Evolutionary conservation across 768 basidiomycete species (phyloP), one percentile per base, ranked within the genome.

Genomic region (Gymnopilus junonius): DNA sequence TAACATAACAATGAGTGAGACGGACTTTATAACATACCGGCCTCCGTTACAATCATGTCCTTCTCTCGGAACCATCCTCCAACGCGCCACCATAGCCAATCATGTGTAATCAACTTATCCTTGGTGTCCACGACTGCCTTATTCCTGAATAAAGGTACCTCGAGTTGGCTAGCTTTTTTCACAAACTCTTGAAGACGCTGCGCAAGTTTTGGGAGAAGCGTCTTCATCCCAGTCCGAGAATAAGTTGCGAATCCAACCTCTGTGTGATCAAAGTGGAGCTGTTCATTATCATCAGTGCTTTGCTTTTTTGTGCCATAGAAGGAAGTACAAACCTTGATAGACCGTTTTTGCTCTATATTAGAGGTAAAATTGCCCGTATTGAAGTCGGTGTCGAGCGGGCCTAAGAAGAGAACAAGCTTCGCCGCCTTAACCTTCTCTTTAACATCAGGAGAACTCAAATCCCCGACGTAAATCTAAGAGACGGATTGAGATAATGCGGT

Each of bases 311-410:
- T 35, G 15, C 14, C 29, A 51, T 4, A 27, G 8, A 42, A 46
- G 35, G 21, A 58, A 32, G 25, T 29, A 57, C 55, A 50, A 20
- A 63, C 62, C 45, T 58, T 59, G 27, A 64, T 59, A 55, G 50
- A 31, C 6, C 37, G 32, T 42, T 54, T 37, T 10, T 59, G 29
- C 23, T 42, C 54, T 25, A 64, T 59, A 31, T 59, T 59, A 20
- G 53, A 53, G 40, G 63, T n/a, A 31, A 64, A 64, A 40, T 64
- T 64, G 10, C 63, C 63, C 34, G 57, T 43, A 58, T 64, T 64
- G 21, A 64, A 64, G 57, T 64, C 63, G 34, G 63, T 64, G 11
- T 34, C 35, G 45, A 64, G 39, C 54, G 63, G 57, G 31, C 63
- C 63, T 17, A 64, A 21, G 23, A 59, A 59, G 23, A 64, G 50